Base-by-base conservation (phyloP, 441 rosid species). In the Daphne laureola region DNA sequence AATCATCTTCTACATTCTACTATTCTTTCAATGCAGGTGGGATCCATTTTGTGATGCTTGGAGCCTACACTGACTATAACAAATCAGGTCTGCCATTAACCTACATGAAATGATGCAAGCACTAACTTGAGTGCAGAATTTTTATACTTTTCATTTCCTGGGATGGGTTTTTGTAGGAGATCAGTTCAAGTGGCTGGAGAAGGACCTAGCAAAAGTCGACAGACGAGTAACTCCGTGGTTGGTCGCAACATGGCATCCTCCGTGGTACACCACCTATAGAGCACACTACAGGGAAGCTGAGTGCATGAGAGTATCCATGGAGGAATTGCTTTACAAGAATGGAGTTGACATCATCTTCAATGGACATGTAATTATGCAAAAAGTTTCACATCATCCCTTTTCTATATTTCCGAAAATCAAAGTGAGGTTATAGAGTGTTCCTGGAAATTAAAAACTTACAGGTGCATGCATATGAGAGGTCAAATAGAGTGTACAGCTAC, bases 401-500 rank as follows among this genome's bases (percentile, higher is more conserved):
- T 31, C 7, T 31, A 31, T 31, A 31, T 31, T 31, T 31, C 7
- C 38, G 1, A 5, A 31, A 5, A 31, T 7, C 38, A 31, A 31
- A 31, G 9, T 6, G 38, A 31, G 38, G 8, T 31, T 31, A 31
- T 31, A 31, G 2, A 31, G 9, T 0, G 11, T 31, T 31, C 8
- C 38, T 31, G 8, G 38, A 2, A 21, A 8, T 31, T 31, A 31
- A 21, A 21, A 21, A 31, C 38, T 31, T 7, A 31, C 67, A 90
- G 97, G 91, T 90, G 51, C 81, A 90, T 73, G 96, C 93, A 3
- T 91, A 91, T 42, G 98, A 88, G 78, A 84, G 98, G 41, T 86
- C 90, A 42, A 91, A 91, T 70, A 70, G 91, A 55, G 86, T 86
- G n/a, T 83, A 82, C 67, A 82, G 84, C 77, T 88, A 86, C 70